Evolutionary conservation across 2,329 filamentous ascomycete species (phyloP), one percentile per base, ranked within the genome.

Genomic region (Paraconiothyrium brasiliense): DNA sequence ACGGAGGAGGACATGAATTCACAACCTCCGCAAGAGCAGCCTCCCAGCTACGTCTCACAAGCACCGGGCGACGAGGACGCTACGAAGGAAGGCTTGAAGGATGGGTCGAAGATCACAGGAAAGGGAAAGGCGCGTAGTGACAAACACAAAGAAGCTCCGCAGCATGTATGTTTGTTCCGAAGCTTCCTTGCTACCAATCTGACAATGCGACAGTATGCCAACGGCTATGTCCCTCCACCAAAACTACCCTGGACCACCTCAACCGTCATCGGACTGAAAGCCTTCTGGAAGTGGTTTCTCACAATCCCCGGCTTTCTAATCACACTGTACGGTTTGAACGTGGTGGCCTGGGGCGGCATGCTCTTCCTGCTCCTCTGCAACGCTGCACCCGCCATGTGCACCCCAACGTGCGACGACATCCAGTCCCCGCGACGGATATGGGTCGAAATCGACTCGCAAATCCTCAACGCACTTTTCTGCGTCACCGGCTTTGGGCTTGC

Each of bases 291-390:
- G 56, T 97, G 92, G 81, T 87, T 91, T 69, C 81, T 86, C 41
- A 96, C 92, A 0, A 90, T 90, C 0, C 78, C 91, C 58, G 92
- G 93, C 2, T 93, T 95, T 74, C 81, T 92, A 57, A 86, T 94
- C 44, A 91, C 89, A 2, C 76, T 97, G 6, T 97, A 96, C 77
- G 88, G 90, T 13, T 84, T 95, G 60, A 94, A 94, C 66, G 86
- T 97, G 22, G 87, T 97, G 10, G 93, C 91, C 0, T 97, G 93
- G 93, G 93, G 93, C 55, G 92, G 91, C 60, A 97, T 97, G 93
- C 84, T 97, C 37, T 96, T 97, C 79, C 82, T 97, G 20, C 83
- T 97, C 2, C 87, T 97, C 30, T 91, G 89, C 81, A 92, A 93
- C 71, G 92, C 84, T 27, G 82, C 87, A 2, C 89, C 90, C 7